These are phyloP conservation scores for Uronychia setigera DNA, from an alignment of 73 alveolate genomes.

Conservation along the genomic window DNA sequence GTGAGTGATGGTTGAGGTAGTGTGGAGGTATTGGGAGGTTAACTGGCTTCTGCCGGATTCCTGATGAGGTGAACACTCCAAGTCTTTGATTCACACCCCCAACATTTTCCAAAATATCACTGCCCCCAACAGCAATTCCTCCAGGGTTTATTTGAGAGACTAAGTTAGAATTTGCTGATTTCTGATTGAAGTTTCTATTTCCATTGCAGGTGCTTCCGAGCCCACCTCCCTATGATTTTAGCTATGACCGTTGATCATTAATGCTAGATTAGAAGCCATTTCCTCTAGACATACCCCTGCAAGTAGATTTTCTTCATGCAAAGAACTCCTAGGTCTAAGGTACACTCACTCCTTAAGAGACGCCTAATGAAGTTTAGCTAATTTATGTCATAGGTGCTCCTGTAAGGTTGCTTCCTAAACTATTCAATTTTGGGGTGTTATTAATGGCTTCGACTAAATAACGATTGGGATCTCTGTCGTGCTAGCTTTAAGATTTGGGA, in stretches of 20 bases:
- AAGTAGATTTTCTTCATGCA: neutral
- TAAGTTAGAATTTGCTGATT: neutral
- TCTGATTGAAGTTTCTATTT: neutral
- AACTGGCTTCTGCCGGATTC: too few species aligned
- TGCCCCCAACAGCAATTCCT: conserved; percentile 33
- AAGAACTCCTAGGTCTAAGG: neutral
- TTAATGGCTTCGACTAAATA: too few species aligned
- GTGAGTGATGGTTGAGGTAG: too few species aligned
- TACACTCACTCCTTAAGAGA: neutral
- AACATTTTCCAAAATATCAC: conserved; percentile 24
- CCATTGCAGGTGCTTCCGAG: neutral
- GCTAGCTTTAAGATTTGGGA: neutral
- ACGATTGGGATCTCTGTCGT: too few species aligned
- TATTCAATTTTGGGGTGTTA: neutral
- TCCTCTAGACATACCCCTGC: neutral
- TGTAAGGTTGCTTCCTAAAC: neutral
- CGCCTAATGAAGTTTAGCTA: neutral
- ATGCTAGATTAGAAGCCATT: too few species aligned
- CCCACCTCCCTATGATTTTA: neutral
- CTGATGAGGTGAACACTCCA: too few species aligned
- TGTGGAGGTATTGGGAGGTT: too few species aligned
- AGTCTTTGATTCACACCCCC: too few species aligned
- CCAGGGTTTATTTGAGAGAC: neutral
- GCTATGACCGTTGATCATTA: too few species aligned
- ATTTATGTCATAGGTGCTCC: neutral